Conservation (phyloP, 1,139 yeast genomes). For the Geotrichum phurueaensis region DNA sequence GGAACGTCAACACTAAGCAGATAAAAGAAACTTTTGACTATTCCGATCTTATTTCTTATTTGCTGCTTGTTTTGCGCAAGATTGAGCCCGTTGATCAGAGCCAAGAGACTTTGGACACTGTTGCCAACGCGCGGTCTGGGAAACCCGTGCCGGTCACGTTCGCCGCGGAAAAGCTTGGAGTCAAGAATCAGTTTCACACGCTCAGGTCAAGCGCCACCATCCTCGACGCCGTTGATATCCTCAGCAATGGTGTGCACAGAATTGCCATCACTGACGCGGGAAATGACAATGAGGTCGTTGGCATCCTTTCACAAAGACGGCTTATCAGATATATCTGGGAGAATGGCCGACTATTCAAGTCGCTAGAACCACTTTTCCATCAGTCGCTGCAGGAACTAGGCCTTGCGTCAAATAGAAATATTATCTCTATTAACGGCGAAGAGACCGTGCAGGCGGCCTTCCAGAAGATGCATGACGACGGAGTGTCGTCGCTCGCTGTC, state of each 20-base stretch:
- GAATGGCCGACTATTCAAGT: conserved; percentile 77
- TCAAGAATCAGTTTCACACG: conserved; percentile 80
- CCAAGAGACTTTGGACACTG: conserved; percentile 28
- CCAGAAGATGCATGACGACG: conserved; percentile 72
- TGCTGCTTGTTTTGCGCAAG: conserved; percentile 67
- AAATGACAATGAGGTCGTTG: conserved; percentile 40
- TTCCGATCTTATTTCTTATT: conserved; percentile 80
- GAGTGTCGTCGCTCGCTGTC: conserved; percentile 87
- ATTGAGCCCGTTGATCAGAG: conserved; percentile 32
- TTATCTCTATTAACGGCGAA: conserved; percentile 78
- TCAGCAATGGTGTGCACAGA: conserved; percentile 90
- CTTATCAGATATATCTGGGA: conserved; percentile 82
- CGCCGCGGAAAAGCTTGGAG: conserved; percentile 62
- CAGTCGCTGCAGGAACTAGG: conserved; percentile 61
- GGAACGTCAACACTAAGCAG: conserved; percentile 37
- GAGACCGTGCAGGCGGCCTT: conserved; percentile 81
- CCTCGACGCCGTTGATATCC: conserved; percentile 68
- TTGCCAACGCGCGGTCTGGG: conserved; percentile 36
- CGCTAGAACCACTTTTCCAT: conserved; percentile 66
- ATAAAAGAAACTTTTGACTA: conserved; percentile 81
- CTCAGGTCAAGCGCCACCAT: conserved; percentile 64
- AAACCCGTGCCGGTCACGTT: conserved; percentile 66
- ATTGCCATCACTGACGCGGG: conserved; percentile 66
- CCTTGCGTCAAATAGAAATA: conserved; percentile 58
- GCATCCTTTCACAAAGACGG: conserved; percentile 88